Base-by-base conservation (phyloP, 2,329 filamentous ascomycete species). In the Teratosphaeria pseudoeucalypti region DNA sequence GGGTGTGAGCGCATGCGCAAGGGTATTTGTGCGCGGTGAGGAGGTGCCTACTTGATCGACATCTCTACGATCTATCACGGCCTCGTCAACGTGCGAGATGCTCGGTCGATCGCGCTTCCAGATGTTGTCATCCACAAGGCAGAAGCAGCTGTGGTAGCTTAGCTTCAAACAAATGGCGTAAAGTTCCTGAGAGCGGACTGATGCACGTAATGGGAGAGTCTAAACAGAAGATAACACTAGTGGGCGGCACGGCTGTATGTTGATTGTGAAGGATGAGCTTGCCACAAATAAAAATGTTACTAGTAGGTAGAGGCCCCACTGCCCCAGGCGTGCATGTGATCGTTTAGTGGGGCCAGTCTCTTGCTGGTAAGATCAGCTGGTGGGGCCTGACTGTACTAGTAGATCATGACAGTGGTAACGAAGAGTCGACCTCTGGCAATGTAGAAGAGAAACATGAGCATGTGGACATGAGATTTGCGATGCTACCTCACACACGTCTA, bases 1-100 rank as follows among this genome's bases (percentile, higher is more conserved):
- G 62, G 58, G 39, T 61, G 62, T 64, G 56, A 64, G 62, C 60
- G 59, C 54, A 61, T n/a, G 57, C 61, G 61, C 43, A 56, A 52
- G 23, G 53, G 56, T 54, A 9, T 54, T 54, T 4, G 52, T 55
- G 32, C 19, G 43, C 14, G 26, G 34, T 11, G 55, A 34, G 52
- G 27, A 26, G 14, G 34, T 37, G 61, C 62, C 53, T 58, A 64
- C 62, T 64, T 64, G 52, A 64, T 55, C 11, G 62, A 64, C 62
- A 64, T 64, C 34, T 49, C 55, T 6, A 10, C n/a, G 19, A n/a
- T 11, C 53, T 54, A n/a, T 9, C 10, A 34, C 43, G 43, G 43
- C 37, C 37, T 43, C 37, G 37, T 16, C 37, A 16, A 43, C 16
- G 37, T n/a, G 37, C 37, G 12, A 43, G 6, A 43, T 43, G 37